Evolutionary conservation across 768 basidiomycete species (phyloP).

Genomic region (Lyophyllum semitale): DNA sequence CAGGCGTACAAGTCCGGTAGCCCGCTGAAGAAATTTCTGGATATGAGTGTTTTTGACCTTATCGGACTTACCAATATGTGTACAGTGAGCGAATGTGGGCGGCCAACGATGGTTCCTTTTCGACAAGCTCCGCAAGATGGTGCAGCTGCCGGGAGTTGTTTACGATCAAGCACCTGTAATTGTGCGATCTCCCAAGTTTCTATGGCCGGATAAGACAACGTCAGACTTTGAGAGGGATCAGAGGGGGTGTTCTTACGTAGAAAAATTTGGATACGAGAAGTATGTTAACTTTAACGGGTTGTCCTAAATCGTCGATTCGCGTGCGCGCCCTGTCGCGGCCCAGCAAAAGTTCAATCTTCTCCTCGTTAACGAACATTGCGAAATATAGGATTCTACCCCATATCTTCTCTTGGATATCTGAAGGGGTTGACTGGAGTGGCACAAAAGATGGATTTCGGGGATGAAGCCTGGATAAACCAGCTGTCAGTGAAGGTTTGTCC

Average conservation of each 20-base stretch:
- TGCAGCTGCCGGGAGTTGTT: neutral
- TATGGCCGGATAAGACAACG: neutral
- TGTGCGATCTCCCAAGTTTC: neutral
- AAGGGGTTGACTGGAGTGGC: neutral
- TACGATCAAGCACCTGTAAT: neutral
- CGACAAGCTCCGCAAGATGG: neutral
- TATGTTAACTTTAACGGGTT: neutral
- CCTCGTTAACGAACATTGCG: slow-evolving; percentile 3
- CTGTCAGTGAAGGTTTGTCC: neutral
- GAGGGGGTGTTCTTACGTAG: neutral
- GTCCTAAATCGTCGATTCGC: neutral
- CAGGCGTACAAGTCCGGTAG: neutral
- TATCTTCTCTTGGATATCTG: neutral
- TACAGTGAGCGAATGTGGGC: neutral
- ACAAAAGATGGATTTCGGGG: neutral
- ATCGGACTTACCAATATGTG: neutral
- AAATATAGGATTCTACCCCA: neutral
- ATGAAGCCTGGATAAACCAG: neutral
- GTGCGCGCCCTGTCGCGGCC: neutral
- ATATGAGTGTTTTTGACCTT: neutral
- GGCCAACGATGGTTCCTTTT: neutral
- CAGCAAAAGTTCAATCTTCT: neutral
- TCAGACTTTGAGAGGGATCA: neutral
- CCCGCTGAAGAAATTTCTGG: neutral
- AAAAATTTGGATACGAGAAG: slow-evolving; percentile 3